Percentiles rank a stretch among this genome's conserved stretches.
Evolutionary conservation across 2,329 filamentous ascomycete species (phyloP).

Genomic region (Neospermospora avenae): DNA sequence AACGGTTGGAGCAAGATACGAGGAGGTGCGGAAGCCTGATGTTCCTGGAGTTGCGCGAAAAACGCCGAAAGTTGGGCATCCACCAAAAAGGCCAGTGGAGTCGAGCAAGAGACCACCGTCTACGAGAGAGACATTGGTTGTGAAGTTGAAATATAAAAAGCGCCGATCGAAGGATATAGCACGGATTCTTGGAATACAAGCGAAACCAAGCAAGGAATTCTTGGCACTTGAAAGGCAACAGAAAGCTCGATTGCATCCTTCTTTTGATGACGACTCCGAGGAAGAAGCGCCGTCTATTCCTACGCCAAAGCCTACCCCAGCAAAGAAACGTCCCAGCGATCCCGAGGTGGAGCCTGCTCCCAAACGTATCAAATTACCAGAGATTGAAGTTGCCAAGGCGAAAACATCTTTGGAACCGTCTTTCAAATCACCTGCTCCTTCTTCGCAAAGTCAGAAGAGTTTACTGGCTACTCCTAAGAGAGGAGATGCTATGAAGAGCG

Average conservation of each 20-base stretch:
- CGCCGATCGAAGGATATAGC: constrained; percentile 26
- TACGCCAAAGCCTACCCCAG: not conserved
- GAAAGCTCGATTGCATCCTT: constrained; percentile 2
- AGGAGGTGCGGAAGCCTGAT: constrained; percentile 32
- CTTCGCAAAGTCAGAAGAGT: constrained; percentile 26
- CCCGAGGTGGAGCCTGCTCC: constrained; percentile 26
- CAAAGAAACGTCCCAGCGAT: constrained; percentile 29
- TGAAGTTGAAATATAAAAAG: constrained; percentile 35
- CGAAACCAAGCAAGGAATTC: constrained; percentile 20
- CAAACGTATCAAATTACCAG: constrained; percentile 38
- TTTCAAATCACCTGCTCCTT: constrained; percentile 35
- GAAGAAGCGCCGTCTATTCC: constrained; percentile 33
- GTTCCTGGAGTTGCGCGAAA: constrained; percentile 35
- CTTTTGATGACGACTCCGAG: constrained; percentile 34
- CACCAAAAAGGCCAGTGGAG: constrained; percentile 30
- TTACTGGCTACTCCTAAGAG: constrained; percentile 42
- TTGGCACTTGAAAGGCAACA: constrained; percentile 21
- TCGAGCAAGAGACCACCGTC: constrained; percentile 19
- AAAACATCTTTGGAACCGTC: constrained; percentile 36
- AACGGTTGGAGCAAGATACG: constrained; percentile 33
- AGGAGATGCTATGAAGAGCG: constrained; percentile 36
- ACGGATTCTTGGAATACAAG: constrained; percentile 29
- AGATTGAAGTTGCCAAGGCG: constrained; percentile 35
- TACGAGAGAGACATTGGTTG: constrained; percentile 20
- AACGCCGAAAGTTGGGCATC: constrained; percentile 33